Base-by-base conservation (phyloP, 2,329 filamentous ascomycete species). In the Calonectria crousiana region DNA sequence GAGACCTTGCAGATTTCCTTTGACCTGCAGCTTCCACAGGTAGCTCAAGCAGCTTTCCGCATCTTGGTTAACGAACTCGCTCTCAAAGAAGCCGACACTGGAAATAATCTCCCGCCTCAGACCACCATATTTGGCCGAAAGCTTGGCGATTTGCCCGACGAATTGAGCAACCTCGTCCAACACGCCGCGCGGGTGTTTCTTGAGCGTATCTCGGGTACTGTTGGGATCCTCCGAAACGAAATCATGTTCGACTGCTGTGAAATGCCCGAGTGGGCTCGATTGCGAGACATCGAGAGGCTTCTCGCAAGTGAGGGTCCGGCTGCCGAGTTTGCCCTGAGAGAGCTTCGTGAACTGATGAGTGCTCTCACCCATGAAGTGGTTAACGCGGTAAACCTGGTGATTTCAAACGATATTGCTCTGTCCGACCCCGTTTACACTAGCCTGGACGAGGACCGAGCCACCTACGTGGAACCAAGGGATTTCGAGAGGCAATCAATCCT, bases 21-120 rank as follows among this genome's bases (percentile, higher is more conserved):
- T 75, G 82, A 82, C 4, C 78, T 92, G 8, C 75, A 88, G 72
- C 84, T 88, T 13, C 80, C 84, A 0, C 80, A 84, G 16, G 79
- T 91, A 2, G 84, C 88, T 0, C 86, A 86, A 38, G 79, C 84
- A 26, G 86, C 92, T 0, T 94, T 93, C 76, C 86, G 88, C 14
- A 88, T 93, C 32, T 85, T 94, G 6, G 92, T 93, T 28, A 91
- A 89, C 23, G 92, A 94, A 78, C 86, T 89, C 67, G 92, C 92
- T 4, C 79, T 93, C 16, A 85, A 85, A 51, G 81, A 85, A 30
- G 83, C 86, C 10, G 82, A 80, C 26, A 70, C 60, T 18, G 20
- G 41, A 38, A 66, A 23, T 65, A 28, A 14, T 52, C 60, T 26
- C 6, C 34, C 49, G 52, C 60, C 75, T 67, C 73, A 82, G 32